These are phyloP conservation scores for Mycotypha africana DNA, from an alignment of 371 early-diverging fungal species.

Conservation along the genomic window DNA sequence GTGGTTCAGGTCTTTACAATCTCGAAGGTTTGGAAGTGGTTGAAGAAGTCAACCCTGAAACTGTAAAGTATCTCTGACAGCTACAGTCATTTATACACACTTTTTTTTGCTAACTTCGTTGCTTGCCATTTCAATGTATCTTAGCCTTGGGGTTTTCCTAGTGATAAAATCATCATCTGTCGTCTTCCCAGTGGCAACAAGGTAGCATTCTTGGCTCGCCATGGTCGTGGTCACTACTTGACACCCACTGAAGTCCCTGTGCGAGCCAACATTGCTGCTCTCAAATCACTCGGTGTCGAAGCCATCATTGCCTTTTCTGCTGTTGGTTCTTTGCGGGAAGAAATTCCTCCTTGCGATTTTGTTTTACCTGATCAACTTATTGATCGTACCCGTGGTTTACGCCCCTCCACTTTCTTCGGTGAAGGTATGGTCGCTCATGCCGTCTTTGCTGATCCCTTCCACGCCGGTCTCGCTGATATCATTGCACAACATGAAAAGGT, in stretches of 20 bases:
- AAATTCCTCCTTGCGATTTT: constrained; percentile 92
- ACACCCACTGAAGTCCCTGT: constrained; percentile 89
- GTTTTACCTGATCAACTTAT: constrained; percentile 91
- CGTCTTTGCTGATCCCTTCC: constrained; percentile 94
- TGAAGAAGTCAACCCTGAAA: constrained; percentile 81
- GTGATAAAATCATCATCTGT: constrained; percentile 70
- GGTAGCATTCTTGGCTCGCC: constrained; percentile 95
- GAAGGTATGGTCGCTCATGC: constrained; percentile 89
- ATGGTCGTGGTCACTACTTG: constrained; percentile 87
- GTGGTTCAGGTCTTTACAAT: constrained; percentile 93
- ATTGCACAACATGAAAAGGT: constrained; percentile 53
- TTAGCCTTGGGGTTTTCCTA: constrained; percentile 91
- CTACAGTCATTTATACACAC: background rate
- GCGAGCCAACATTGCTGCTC: constrained; percentile 96
- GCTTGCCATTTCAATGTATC: too few species aligned
- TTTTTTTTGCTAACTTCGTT: background rate
- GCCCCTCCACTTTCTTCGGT: constrained; percentile 86
- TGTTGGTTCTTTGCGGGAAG: constrained; percentile 88
- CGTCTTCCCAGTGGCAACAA: constrained; percentile 68
- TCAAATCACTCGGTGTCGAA: constrained; percentile 90
- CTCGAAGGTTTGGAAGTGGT: constrained; percentile 82
- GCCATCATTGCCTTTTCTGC: constrained; percentile 94
- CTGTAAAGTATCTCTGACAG: constrained; percentile 43
- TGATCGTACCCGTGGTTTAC: constrained; percentile 93
- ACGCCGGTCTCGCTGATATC: constrained; percentile 66